Conservation (phyloP, 169 alveolate genomes). For the Plasmodium relictum region DNA sequence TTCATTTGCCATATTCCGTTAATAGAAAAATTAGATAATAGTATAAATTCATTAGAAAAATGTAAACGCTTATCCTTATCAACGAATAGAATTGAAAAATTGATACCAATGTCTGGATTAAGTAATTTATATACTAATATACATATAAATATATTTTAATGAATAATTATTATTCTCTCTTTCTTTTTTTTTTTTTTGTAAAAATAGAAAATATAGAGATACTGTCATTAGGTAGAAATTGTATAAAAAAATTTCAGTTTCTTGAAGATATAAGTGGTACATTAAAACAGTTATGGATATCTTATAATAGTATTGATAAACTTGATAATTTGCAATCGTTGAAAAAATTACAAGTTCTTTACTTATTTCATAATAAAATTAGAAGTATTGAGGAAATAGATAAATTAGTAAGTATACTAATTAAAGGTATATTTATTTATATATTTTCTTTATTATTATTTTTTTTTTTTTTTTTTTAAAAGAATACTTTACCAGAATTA, state of each 20-base stretch:
- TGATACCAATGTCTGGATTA: conserved; percentile 54
- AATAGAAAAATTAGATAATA: conserved; percentile 46
- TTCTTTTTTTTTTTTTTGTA: background rate
- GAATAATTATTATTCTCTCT: background rate
- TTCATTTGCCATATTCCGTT: conserved; percentile 55
- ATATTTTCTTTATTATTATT: background rate
- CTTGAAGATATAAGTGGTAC: conserved; percentile 65
- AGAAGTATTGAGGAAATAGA: conserved; percentile 53
- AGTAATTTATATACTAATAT: conserved; percentile 9
- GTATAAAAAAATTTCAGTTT: conserved; percentile 47
- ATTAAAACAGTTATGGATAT: conserved; percentile 50
- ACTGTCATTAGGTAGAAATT: conserved; percentile 56
- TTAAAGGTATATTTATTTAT: background rate
- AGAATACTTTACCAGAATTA: conserved; percentile 55
- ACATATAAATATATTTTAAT: background rate
- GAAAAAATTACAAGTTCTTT: conserved; percentile 59
- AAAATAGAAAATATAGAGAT: conserved; percentile 53
- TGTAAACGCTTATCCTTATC: conserved; percentile 66
- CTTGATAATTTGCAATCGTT: conserved; percentile 53
- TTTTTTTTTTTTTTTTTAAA: background rate
- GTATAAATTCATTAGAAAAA: conserved; percentile 43
- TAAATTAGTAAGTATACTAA: conserved; percentile 16
- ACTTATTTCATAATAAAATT: conserved; percentile 62
- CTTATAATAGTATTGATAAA: conserved; percentile 57
- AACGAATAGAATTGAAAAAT: conserved; percentile 48